Base-by-base conservation (phyloP, 2,329 filamentous ascomycete genomes). In the Cadophora sp. region DNA sequence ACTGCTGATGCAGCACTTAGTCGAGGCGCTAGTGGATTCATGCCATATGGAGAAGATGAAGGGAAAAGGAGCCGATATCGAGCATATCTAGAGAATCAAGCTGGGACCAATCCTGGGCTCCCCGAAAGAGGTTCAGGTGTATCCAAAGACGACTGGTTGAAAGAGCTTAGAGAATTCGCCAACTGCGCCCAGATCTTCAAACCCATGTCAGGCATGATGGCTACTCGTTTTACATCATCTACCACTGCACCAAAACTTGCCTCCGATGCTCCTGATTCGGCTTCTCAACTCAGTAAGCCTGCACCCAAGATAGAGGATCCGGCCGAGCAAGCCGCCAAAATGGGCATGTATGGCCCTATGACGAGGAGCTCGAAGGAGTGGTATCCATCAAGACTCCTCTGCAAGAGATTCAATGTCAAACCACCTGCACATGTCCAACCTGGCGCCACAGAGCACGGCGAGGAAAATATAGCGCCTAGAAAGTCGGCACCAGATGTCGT, bases 341-440 rank as follows among this genome's bases (percentile, higher is more conserved):
- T 97, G 76, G 94, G 93, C 66, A 97, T 98, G 94, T 97, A 94
- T 79, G 96, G 96, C 0, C 85, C 89, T 16, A 86, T 98, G 87
- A 99, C 96, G 3, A 85, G 96, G 68, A 88, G 84, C 24, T 83
- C 84, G 0, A 78, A 87, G 8, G 86, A 89, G 4, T 98, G 97
- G 78, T 90, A 89, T 73, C 96, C 96, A 0, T 90, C 91, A 1
- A 84, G 94, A 64, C 80, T 99, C 48, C 80, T 98, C n/a, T 98
- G 95, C 80, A 99, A 98, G 78, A 86, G 96, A 9, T 97, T 99
- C 80, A 94, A 94, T 73, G 91, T 98, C n/a, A 88, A 85, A 68
- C 87, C 91, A 9, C 93, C 94, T 0, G 84, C 85, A 11, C 86
- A 93, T 77, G 88, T 91, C 39, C 85, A 87, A 41, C 73, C 80